These are phyloP conservation scores for Byssoonygena ceratinophila DNA, from an alignment of 2,329 filamentous ascomycete genomes.

Conservation along the genomic window DNA sequence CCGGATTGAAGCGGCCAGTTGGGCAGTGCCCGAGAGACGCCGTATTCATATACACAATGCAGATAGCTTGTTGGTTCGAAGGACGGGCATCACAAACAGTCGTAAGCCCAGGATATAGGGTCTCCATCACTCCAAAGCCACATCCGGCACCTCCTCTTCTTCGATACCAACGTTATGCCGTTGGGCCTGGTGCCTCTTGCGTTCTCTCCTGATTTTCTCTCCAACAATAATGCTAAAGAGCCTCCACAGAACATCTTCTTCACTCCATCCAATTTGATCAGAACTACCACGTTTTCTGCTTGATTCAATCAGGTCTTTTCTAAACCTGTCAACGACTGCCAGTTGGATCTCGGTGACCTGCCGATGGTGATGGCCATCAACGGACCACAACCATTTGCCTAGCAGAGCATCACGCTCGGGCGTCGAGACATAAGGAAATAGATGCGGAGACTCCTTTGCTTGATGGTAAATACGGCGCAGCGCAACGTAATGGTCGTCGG, in stretches of 20 bases:
- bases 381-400: constrained; percentile 36
- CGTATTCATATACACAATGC: not conserved
- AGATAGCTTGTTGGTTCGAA: not conserved
- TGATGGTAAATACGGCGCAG: constrained; percentile 32
- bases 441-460: constrained; percentile 30
- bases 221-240: constrained; percentile 40
- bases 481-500: constrained; percentile 32
- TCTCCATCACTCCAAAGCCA: not conserved
- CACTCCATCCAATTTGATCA: constrained; percentile 35
- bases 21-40: not conserved
- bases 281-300: constrained; percentile 29
- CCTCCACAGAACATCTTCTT: constrained; percentile 35
- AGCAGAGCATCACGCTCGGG: constrained; percentile 31
- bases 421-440: constrained; percentile 30
- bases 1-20: not conserved
- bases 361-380: constrained; percentile 32
- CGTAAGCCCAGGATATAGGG: not conserved
- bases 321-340: constrained; percentile 34
- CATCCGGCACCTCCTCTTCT: not conserved
- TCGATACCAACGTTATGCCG: not conserved
- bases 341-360: constrained; percentile 35
- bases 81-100: not conserved
- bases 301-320: constrained; percentile 28
- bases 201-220: constrained; percentile 36
- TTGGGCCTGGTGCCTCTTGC: constrained; percentile 19